Percentiles rank a stretch among this genome's conserved stretches.
Evolutionary conservation across 2,329 filamentous ascomycete species (phyloP).

Genomic region (Bipolaris zeicola): DNA sequence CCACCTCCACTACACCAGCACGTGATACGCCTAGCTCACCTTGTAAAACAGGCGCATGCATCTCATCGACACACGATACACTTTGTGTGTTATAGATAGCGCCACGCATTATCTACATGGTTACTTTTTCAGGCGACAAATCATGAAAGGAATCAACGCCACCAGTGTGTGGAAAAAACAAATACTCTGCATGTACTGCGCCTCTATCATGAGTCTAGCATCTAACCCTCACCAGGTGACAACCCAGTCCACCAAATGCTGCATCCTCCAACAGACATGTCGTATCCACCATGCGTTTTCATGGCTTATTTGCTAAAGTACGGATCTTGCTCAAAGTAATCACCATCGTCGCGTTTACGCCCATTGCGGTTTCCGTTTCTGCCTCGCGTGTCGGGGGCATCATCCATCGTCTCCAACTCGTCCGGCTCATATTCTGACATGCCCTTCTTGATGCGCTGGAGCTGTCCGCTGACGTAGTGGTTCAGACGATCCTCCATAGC

Average conservation of each 20-base stretch:
- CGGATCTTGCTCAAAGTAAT: conserved; percentile 41
- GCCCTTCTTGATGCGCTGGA: conserved; percentile 72
- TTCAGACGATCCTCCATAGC: conserved; percentile 68
- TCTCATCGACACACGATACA: neutral
- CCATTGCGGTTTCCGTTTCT: conserved; percentile 32
- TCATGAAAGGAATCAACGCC: neutral
- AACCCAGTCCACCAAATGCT: neutral
- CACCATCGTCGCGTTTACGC: conserved; percentile 21
- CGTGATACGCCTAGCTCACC: conserved; percentile 10
- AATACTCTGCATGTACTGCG: conserved; percentile 5
- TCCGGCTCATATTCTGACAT: conserved; percentile 61
- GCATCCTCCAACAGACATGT: neutral
- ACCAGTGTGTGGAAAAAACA: neutral
- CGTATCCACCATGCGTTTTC: neutral
- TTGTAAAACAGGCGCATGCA: neutral
- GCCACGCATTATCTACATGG: too few species aligned
- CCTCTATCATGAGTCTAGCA: conserved; percentile 33
- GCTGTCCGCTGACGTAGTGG: conserved; percentile 80
- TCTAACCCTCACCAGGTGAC: conserved; percentile 9
- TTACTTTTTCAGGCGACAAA: too few species aligned
- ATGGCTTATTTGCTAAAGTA: conserved; percentile 32
- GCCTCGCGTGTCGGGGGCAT: conserved; percentile 27
- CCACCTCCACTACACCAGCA: conserved; percentile 20
- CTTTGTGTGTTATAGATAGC: too few species aligned
- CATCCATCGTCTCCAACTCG: conserved; percentile 66